Evolutionary conservation across 1,284 basidiomycete species (phyloP).

Genomic region (Austropuccinia psidii): DNA sequence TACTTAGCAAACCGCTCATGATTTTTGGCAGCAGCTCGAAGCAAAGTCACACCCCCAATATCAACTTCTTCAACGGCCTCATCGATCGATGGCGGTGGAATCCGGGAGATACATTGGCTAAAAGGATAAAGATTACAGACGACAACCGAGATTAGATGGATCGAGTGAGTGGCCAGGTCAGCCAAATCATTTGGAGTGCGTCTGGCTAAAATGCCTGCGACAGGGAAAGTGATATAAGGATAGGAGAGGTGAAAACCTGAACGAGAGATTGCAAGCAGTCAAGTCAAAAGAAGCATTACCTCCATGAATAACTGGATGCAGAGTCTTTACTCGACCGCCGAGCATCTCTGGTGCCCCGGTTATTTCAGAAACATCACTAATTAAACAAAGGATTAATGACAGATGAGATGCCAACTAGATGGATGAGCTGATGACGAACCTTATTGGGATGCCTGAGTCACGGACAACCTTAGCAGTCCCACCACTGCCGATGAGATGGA

Average conservation of each 20-base stretch:
- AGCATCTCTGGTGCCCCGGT: constrained; percentile 99
- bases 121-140: constrained; percentile 99
- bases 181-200: constrained; percentile 74
- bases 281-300: constrained; percentile 53
- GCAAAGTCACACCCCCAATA: constrained; percentile 95
- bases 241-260: not conserved
- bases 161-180: constrained; percentile 70
- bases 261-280: not conserved
- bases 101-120: constrained; percentile 70
- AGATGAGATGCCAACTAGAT: not conserved
- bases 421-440: constrained; percentile 55
- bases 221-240: not conserved
- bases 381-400: not conserved
- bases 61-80: constrained; percentile 97
- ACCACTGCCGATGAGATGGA: constrained; percentile 85
- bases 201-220: constrained; percentile 75
- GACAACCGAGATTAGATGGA: constrained; percentile 84
- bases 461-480: constrained; percentile 97
- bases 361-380: constrained; percentile 91
- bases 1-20: constrained; percentile 55
- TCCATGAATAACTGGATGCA: constrained; percentile 98
- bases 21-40: constrained; percentile 97
- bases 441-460: constrained; percentile 81
- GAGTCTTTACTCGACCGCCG: constrained; percentile 93
- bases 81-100: constrained; percentile 79